Evolutionary conservation across 192 early-diverging fungal species (phyloP).

Genomic region (Coemansia biformis): DNA sequence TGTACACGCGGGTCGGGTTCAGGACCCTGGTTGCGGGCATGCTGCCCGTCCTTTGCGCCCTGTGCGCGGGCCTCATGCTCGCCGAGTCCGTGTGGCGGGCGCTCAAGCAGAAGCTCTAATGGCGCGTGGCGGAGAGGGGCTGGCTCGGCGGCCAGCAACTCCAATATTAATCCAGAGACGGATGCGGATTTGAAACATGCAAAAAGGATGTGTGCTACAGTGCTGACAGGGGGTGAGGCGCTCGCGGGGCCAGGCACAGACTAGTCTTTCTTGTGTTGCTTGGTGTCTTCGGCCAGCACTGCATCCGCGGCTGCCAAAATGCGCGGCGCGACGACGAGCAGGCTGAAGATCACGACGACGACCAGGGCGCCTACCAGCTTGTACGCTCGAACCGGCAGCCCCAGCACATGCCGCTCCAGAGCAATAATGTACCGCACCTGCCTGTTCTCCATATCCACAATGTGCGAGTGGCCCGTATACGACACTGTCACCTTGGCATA

Average conservation of each 20-base stretch:
- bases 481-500: slow-evolving; percentile 22
- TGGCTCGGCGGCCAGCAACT: too few relatives aligned
- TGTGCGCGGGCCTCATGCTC: slow-evolving; percentile 17
- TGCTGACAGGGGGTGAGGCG: too few relatives aligned
- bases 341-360: slow-evolving; percentile 7
- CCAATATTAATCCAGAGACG: too few relatives aligned
- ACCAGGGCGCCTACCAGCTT: slow-evolving; percentile 25
- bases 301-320: slow-evolving; percentile 11
- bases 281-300: slow-evolving; percentile 24
- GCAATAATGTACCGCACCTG: slow-evolving; percentile 22
- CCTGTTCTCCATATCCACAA: slow-evolving; percentile 13
- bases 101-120: too few relatives aligned
- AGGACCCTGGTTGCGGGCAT: slow-evolving; percentile 19
- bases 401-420: slow-evolving; percentile 35
- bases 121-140: too few relatives aligned
- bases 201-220: too few relatives aligned
- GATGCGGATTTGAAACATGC: too few relatives aligned
- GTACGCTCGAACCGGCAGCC: slow-evolving; percentile 31
- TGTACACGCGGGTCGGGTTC: slow-evolving; percentile 41
- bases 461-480: slow-evolving; percentile 25
- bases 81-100: slow-evolving; percentile 4
- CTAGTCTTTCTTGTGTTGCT: not conserved
- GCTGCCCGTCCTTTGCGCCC: slow-evolving; percentile 15
- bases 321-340: slow-evolving; percentile 19
- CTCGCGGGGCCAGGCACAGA: too few relatives aligned